Evolutionary conservation across 148 eudicot genomes (phyloP), one percentile per base, ranked within the genome.

Genomic region (Fagopyrum tataricum): DNA sequence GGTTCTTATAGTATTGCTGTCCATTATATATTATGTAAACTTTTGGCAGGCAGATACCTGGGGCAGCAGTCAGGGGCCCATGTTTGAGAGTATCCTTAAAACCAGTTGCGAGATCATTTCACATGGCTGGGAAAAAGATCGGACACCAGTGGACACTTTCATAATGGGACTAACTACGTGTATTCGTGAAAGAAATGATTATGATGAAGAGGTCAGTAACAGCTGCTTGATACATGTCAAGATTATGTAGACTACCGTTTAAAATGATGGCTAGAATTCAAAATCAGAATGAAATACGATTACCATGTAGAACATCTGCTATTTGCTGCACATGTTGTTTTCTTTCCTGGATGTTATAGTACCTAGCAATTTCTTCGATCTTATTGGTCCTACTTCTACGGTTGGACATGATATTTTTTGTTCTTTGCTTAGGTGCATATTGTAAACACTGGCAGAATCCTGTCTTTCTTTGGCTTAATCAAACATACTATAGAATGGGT

Each of bases 101-200:
- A 83, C 94, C 59, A 77, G 94, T 79, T 92, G 96, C 81, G 94
- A 92, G 82, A 86, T 92, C 66, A 82, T 96, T 76, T 88, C 92
- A 76, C 89, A 82, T 83, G 96, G 97, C 59, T 92, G 96, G 96
- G 82, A 82, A 81, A 96, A 90, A 86, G 99, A 92, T 72, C 86
- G 90, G 76, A 80, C 90, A 56, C 92, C 97, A 21, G 87, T 96
- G 75, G 97, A 92, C 79, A 89, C 97, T 67, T 96, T 96, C 79
- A 89, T 96, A 21, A 78, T 83, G 92, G 97, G 97, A 78, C 84
- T 96, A 67, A 86, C 99, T 55, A 82, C 89, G 47, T 83, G 82
- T 80, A 81, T 96, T 74, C 94, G 97, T 76, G 97, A 89, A 75
- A 79, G 94, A 77, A 90, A 85, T 82, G 94, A 92, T 79, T 86